phyloP scores from a whole-genome alignment of 176 grass and related monocot genomes.

The Oryza nivara region DNA sequence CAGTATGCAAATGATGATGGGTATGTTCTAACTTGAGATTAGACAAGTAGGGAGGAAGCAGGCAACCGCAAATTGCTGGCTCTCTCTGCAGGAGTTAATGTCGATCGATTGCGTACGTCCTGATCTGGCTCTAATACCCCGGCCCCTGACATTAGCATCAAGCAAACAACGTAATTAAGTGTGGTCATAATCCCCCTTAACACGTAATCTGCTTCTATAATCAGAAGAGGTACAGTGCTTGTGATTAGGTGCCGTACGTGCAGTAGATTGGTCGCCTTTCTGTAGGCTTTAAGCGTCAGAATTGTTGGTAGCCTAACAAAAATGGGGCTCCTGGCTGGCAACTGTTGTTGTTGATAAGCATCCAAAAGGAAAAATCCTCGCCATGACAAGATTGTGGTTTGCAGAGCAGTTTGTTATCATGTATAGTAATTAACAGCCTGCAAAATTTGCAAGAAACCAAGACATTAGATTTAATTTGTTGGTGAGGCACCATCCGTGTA shows the following conservation, averaged over 20 bases:
- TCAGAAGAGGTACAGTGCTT: not conserved
- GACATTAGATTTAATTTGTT: not conserved
- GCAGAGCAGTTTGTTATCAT: not conserved
- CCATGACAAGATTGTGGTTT: not conserved
- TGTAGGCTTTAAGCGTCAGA: constrained; percentile 40
- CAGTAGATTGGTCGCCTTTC: constrained; percentile 24
- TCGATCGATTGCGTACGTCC: not conserved
- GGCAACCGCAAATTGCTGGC: constrained; percentile 23
- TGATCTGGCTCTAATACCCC: not conserved
- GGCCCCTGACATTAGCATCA: constrained; percentile 12
- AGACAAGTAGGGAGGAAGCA: constrained; percentile 4
- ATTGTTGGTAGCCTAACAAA: constrained; percentile 23
- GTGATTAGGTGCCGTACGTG: not conserved
- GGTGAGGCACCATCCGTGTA: not conserved
- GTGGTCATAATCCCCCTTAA: not conserved
- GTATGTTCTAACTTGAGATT: constrained; percentile 1
- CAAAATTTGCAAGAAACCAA: not conserved
- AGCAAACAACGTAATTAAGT: not conserved
- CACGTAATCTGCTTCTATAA: constrained; percentile 8
- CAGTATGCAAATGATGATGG: not conserved
- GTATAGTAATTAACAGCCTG: not conserved
- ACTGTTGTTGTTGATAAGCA: not conserved
- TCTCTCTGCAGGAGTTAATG: constrained; percentile 3
- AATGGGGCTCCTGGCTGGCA: too few relatives aligned
- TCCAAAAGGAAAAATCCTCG: not conserved